These are phyloP conservation scores for Epichloe gansuensis DNA, from an alignment of 2,329 filamentous ascomycete genomes.

Conservation along the genomic window DNA sequence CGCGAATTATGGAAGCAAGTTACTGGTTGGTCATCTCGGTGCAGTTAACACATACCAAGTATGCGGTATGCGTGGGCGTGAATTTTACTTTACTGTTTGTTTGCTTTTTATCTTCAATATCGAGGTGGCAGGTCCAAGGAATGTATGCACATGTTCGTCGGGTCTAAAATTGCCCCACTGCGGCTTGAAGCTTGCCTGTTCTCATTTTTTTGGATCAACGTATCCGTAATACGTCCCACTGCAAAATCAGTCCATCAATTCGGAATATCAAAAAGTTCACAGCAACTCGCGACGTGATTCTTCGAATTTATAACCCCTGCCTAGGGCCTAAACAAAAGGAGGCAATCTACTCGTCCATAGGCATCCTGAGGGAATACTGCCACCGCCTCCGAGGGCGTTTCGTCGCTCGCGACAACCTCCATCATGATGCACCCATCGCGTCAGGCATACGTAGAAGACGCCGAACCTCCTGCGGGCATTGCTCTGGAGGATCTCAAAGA, in stretches of 20 bases:
- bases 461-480: slow-evolving; percentile 39
- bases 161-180: neutral
- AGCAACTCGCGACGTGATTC: neutral
- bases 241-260: neutral
- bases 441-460: slow-evolving; percentile 89
- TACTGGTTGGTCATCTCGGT: too few relatives aligned
- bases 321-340: neutral
- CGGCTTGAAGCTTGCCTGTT: neutral
- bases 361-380: neutral
- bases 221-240: neutral
- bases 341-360: neutral
- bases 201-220: neutral
- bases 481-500: slow-evolving; percentile 39
- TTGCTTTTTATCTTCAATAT: too few relatives aligned
- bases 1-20: too few relatives aligned
- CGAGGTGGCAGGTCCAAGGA: too few relatives aligned
- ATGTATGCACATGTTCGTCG: too few relatives aligned
- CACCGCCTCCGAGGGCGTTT: neutral
- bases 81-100: too few relatives aligned
- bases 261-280: neutral
- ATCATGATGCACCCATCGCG: slow-evolving; percentile 73
- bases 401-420: slow-evolving; percentile 7
- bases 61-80: too few relatives aligned
- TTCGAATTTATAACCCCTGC: neutral
- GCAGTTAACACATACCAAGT: too few relatives aligned